Conservation (phyloP, 441 rosid species). For the Corymbia citriodora region DNA sequence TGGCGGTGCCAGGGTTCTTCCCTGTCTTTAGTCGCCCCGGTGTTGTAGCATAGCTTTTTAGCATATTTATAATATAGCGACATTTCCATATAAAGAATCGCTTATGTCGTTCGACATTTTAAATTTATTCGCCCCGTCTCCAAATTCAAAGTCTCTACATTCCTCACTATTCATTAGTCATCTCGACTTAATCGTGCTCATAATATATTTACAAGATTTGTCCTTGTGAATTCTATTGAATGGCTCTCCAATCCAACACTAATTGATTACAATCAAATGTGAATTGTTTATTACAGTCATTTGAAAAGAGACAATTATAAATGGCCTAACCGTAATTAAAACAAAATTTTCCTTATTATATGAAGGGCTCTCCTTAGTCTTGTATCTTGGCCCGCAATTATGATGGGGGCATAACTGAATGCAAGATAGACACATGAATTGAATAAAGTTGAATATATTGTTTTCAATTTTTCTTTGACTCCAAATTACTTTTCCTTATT, state of each 20-base stretch:
- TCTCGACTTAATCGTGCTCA: no score
- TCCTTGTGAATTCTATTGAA: no score
- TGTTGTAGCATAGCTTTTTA: neutral
- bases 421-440: neutral
- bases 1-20: neutral
- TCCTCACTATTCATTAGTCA: no score
- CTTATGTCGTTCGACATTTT: neutral
- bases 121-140: neutral
- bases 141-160: no score
- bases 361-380: neutral
- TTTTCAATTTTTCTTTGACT: neutral
- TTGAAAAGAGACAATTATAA: neutral
- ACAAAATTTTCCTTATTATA: neutral
- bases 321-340: accelerated
- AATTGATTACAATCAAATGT: neutral
- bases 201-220: neutral
- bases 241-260: accelerated
- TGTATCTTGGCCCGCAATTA: neutral
- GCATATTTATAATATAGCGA: neutral
- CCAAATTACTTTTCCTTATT: neutral
- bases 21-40: neutral
- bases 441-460: neutral
- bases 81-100: neutral
- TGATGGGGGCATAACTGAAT: accelerated
- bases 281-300: neutral